Evolutionary conservation across 225 moss, liverwort and hornwort genomes (phyloP), one percentile per base, ranked within the genome.

Genomic region (Bryoerythrophyllum caledonicum): DNA sequence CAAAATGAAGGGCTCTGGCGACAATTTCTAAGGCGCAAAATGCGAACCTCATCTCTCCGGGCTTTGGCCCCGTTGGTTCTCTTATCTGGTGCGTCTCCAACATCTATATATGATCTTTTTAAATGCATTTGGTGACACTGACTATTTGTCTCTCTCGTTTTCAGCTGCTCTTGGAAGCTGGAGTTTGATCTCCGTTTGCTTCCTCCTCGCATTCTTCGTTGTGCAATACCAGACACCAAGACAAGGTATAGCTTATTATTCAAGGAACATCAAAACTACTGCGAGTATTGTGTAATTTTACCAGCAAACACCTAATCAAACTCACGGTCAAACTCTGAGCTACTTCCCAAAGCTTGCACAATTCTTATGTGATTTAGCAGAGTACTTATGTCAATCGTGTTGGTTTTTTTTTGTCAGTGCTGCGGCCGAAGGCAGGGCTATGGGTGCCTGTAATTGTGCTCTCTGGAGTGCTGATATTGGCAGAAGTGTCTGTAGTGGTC

Each of bases 131-230:
- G 17, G 48, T 58, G 37, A n/a, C 61, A 20, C 74, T 46, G 64
- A 78, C 46, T 20, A 7, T 30, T 67, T 16, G 3, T 35, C 40
- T 32, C 38, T 59, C 27, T 73, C 63, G 24, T 74, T 62, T 63
- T 15, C 74, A 80, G 85, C 85, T 55, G 73, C 75, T 60, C 68
- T 82, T 40, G 78, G 78, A 53, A 75, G 85, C 40, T 85, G 85
- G 85, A 82, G 75, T 72, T 75, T 82, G 48, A 55, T 78, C 38
- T 85, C 85, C 37, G 28, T 79, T 16, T 81, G 78, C 59, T 85
- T 79, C 72, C 78, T 85, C 7, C 30, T 78, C 43, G 78, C 85
- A 53, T 85, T 82, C 62, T 81, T 85, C 53, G 24, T 76, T 26
- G 66, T 85, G 7, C 85, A 85, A 21, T 85, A 54, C 48, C 72